Conservation (phyloP, 768 basidiomycete species). For the Mycena haematopus region DNA sequence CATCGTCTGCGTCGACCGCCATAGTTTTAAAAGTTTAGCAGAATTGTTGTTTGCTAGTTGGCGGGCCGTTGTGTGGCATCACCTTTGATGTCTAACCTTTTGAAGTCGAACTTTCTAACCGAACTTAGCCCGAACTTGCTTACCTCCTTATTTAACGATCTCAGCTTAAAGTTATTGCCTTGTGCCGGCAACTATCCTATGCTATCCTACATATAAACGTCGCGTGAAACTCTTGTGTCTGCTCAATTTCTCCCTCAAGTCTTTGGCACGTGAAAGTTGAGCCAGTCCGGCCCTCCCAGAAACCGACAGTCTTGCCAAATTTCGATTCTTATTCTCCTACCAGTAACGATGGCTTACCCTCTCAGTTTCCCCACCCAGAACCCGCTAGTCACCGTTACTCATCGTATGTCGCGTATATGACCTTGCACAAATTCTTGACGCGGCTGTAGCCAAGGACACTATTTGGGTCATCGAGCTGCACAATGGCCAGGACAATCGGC, state of each 20-base stretch:
- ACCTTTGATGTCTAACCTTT: background rate
- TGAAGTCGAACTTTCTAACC: no score
- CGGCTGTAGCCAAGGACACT: constrained; percentile 55
- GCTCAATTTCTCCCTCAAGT: background rate
- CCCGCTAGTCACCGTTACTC: constrained; percentile 70
- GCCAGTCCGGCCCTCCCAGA: background rate
- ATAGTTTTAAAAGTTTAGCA: constrained; percentile 9
- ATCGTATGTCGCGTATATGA: constrained; percentile 49
- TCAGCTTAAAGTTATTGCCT: no score
- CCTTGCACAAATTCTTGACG: background rate
- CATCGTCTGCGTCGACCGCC: constrained; percentile 24
- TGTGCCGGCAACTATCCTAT: no score
- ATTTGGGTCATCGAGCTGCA: constrained; percentile 85
- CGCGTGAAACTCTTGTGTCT: background rate
- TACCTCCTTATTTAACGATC: no score
- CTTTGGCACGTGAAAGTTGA: constrained; percentile 4
- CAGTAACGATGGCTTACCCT: constrained; percentile 49
- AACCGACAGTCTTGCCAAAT: background rate
- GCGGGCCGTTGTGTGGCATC: background rate
- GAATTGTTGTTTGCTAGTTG: background rate
- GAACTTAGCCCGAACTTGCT: background rate
- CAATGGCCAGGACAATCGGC: constrained; percentile 76
- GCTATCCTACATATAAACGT: no score
- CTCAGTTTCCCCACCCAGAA: constrained; percentile 53
- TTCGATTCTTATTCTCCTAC: background rate